These are phyloP conservation scores for Boletus subparvulus DNA, from an alignment of 768 basidiomycete genomes.

Conservation along the genomic window DNA sequence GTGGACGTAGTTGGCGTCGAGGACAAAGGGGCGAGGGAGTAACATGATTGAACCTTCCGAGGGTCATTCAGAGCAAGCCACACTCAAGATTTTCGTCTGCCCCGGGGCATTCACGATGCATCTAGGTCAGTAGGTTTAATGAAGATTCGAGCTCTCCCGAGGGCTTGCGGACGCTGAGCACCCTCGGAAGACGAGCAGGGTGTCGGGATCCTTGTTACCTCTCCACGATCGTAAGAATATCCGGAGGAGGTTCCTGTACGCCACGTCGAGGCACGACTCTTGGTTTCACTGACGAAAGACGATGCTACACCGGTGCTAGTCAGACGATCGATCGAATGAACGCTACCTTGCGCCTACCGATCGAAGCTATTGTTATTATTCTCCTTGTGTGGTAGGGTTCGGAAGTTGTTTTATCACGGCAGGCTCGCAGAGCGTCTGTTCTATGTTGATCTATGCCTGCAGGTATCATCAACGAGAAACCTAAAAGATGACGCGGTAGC, in stretches of 20 bases:
- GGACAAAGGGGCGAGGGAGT: no score
- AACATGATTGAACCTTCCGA: no score
- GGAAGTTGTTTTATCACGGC: no score
- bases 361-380: not conserved
- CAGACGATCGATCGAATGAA: not conserved
- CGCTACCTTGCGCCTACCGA: not conserved
- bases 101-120: not conserved
- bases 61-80: no score
- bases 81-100: not conserved
- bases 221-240: conserved; percentile 9
- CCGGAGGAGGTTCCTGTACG: not conserved
- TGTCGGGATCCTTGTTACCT: conserved; percentile 1
- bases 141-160: not conserved
- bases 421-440: no score
- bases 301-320: not conserved
- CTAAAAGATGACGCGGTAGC: no score
- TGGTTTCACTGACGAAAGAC: not conserved
- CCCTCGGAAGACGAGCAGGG: not conserved
- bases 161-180: not conserved
- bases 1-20: no score
- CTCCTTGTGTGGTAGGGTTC: no score
- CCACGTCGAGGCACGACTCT: not conserved
- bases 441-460: no score
- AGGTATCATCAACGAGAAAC: no score
- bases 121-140: not conserved